These are phyloP conservation scores for Lactarius pseudohatsudake DNA, from an alignment of 768 basidiomycete species.

Conservation along the genomic window DNA sequence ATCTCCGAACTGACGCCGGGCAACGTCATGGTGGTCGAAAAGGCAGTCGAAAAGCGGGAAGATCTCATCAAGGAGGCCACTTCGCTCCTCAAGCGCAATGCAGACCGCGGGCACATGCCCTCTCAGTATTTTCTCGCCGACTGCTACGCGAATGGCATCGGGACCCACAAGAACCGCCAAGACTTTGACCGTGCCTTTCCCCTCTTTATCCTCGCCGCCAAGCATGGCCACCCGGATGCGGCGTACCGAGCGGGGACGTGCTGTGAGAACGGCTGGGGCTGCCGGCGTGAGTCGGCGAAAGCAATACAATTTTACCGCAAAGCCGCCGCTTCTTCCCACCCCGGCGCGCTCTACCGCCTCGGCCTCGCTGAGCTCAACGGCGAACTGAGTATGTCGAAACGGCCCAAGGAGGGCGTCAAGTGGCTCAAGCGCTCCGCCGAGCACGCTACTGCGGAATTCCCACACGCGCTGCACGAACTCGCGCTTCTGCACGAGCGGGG, in stretches of 20 bases:
- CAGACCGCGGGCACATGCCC: constrained; percentile 90
- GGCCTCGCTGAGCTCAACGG: constrained; percentile 97
- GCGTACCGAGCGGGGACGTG: constrained; percentile 95
- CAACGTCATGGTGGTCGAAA: constrained; percentile 79
- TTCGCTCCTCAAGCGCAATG: constrained; percentile 81
- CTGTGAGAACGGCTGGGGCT: constrained; percentile 99
- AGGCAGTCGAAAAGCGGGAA: constrained; percentile 78
- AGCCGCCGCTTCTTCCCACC: constrained; percentile 86
- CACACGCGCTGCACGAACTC: constrained; percentile 93
- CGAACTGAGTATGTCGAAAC: constrained; percentile 80
- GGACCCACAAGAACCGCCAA: constrained; percentile 83
- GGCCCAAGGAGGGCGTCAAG: constrained; percentile 95
- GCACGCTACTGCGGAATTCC: constrained; percentile 91
- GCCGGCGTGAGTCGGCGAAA: constrained; percentile 87
- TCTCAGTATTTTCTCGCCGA: constrained; percentile 98
- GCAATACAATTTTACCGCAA: constrained; percentile 93
- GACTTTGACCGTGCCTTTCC: constrained; percentile 98
- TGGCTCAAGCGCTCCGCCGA: constrained; percentile 98
- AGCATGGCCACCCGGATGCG: constrained; percentile 95
- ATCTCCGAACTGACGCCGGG: constrained; percentile 68
- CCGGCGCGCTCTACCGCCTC: constrained; percentile 94
- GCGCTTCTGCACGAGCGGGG: constrained; percentile 95
- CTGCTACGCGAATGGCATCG: constrained; percentile 98
- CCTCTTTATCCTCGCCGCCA: constrained; percentile 92
- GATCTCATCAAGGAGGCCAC: constrained; percentile 89